Conservation (phyloP, 202 grass and related monocot genomes). For the Eragrostis tef region DNA sequence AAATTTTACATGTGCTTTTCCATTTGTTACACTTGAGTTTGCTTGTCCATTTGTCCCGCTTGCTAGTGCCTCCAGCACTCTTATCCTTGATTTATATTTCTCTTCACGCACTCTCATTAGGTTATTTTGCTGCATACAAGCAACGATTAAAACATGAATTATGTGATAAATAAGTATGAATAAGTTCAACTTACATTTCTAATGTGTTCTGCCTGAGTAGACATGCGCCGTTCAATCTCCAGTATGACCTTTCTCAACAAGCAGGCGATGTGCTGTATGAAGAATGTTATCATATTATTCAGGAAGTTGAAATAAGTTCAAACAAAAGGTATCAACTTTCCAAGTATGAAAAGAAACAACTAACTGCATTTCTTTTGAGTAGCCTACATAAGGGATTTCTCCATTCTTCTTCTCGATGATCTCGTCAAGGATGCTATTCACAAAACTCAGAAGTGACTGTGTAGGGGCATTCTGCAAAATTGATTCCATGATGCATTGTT, state of each 20-base stretch:
- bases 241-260: conserved; percentile 84
- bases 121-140: conserved; percentile 81
- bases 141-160: conserved; percentile 41
- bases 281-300: conserved; percentile 35
- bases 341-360: conserved; percentile 61
- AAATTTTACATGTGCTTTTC: conserved; percentile 51
- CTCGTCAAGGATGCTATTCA: conserved; percentile 71
- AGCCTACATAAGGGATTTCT: conserved; percentile 75
- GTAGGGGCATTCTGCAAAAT: conserved; percentile 68
- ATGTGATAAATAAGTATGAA: conserved; percentile 29
- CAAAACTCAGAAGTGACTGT: conserved; percentile 71
- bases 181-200: conserved; percentile 74
- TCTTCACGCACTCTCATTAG: conserved; percentile 91
- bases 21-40: conserved; percentile 44
- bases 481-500: conserved; percentile 6
- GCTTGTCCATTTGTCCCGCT: conserved; percentile 52
- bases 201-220: conserved; percentile 90
- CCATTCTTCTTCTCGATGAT: conserved; percentile 70
- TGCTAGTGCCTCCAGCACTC: conserved; percentile 80
- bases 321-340: conserved; percentile 34
- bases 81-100: conserved; percentile 92
- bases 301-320: conserved; percentile 16
- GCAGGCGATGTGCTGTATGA: conserved; percentile 64
- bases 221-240: conserved; percentile 87
- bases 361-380: conserved; percentile 75